Evolutionary conservation across 495 filamentous ascomycete genomes (phyloP).

Genomic region (Hyphodiscus hymeniophilus): DNA sequence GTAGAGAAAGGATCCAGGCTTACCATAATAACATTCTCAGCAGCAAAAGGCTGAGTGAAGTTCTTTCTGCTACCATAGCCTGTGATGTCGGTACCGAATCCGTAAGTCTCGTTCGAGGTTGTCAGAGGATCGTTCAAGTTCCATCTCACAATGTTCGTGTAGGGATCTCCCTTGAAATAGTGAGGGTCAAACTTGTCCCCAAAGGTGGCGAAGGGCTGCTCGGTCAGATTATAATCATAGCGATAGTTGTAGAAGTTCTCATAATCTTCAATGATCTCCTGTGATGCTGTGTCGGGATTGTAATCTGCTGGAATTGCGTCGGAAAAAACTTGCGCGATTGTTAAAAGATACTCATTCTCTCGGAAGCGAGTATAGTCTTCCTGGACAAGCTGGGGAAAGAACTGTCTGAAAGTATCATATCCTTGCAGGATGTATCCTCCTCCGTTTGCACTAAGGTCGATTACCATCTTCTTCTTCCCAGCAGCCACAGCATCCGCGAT

Average conservation of each 20-base stretch:
- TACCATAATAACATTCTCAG: constrained; percentile 33
- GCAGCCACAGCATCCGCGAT: constrained; percentile 10
- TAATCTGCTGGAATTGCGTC: constrained; percentile 9
- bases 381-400: constrained; percentile 28
- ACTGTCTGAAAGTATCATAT: constrained; percentile 30
- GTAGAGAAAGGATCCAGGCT: no score
- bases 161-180: constrained; percentile 8
- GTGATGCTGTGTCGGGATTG: constrained; percentile 5
- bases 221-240: constrained; percentile 16
- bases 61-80: constrained; percentile 33
- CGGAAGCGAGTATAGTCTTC: constrained; percentile 21
- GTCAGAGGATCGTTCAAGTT: constrained; percentile 19
- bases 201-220: constrained; percentile 16
- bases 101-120: constrained; percentile 14
- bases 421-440: constrained; percentile 30
- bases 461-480: constrained; percentile 27
- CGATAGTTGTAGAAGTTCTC: constrained; percentile 20
- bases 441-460: constrained; percentile 31
- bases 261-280: not conserved
- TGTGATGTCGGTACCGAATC: constrained; percentile 28
- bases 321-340: constrained; percentile 10
- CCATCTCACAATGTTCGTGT: constrained; percentile 14
- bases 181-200: constrained; percentile 17
- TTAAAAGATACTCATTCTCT: constrained; percentile 19
- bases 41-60: constrained; percentile 34